Evolutionary conservation across 1,284 basidiomycete genomes (phyloP).

Genomic region (Microbotryum intermedium): DNA sequence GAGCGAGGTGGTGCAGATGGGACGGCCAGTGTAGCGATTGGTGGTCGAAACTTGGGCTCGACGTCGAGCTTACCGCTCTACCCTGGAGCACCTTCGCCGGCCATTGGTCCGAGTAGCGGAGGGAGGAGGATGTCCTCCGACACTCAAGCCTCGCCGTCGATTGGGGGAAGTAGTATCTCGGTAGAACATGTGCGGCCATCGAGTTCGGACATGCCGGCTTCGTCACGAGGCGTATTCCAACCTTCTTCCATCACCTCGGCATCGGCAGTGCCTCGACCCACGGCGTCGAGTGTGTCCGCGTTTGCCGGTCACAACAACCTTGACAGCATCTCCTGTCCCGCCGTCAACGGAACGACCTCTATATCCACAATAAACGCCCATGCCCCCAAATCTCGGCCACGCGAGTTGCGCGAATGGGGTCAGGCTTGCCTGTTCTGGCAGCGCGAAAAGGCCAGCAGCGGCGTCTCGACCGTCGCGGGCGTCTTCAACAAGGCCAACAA

Average conservation of each 20-base stretch:
- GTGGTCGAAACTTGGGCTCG: background rate
- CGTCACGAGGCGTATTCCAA: background rate
- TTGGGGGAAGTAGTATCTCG: background rate
- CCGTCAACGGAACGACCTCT: background rate
- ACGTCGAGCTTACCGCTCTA: conserved; percentile 8
- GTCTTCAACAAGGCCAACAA: conserved; percentile 22
- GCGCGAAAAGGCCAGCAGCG: background rate
- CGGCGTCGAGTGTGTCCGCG: background rate
- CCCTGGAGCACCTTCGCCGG: conserved; percentile 6
- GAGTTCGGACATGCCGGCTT: background rate
- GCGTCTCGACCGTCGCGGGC: background rate
- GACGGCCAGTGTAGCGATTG: background rate
- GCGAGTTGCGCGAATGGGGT: conserved; percentile 25
- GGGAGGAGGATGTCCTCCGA: background rate
- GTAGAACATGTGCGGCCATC: conserved; percentile 2
- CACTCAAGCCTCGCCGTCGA: background rate
- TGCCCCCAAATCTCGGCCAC: conserved; percentile 6
- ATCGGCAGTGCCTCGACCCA: background rate
- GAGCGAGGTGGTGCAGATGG: background rate
- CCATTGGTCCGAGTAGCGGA: background rate
- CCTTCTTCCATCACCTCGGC: background rate
- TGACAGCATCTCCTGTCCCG: background rate
- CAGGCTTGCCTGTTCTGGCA: conserved; percentile 27
- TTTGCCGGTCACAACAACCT: background rate
- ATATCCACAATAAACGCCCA: background rate